A percentile compares a stretch with the other conserved stretches of the same genome.
Evolutionary conservation across 805 yeast genomes (phyloP).

Genomic region (Candida nitratophila): DNA sequence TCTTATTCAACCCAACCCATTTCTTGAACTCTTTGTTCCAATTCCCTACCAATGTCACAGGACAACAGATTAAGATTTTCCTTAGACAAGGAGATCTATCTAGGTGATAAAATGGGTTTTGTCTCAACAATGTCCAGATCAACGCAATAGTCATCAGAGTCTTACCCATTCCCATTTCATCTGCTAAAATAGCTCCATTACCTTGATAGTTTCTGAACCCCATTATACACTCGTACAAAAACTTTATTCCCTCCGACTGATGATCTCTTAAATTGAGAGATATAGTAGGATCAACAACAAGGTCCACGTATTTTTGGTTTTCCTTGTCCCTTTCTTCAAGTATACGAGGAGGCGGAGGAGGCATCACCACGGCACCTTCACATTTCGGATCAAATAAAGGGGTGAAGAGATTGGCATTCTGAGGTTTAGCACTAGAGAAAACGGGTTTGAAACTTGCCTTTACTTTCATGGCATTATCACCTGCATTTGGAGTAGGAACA

Average conservation of each 20-base stretch:
- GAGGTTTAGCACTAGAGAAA: neutral
- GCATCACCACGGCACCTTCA: slow-evolving; percentile 36
- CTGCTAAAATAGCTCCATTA: slow-evolving; percentile 81
- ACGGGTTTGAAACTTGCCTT: neutral
- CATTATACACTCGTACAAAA: slow-evolving; percentile 77
- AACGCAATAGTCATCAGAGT: slow-evolving; percentile 80
- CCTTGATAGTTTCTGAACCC: slow-evolving; percentile 48
- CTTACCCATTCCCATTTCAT: slow-evolving; percentile 89
- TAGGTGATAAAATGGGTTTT: slow-evolving; percentile 38
- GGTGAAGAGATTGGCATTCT: neutral
- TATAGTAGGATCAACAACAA: slow-evolving; percentile 55
- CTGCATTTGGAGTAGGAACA: slow-evolving; percentile 10
- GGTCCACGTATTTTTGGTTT: slow-evolving; percentile 24
- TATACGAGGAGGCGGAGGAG: slow-evolving; percentile 12
- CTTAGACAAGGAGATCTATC: slow-evolving; percentile 32
- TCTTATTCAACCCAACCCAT: slow-evolving; percentile 66
- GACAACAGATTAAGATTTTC: slow-evolving; percentile 78
- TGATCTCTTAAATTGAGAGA: slow-evolving; percentile 63
- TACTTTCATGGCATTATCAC: slow-evolving; percentile 7
- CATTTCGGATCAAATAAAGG: slow-evolving; percentile 33
- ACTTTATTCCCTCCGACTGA: slow-evolving; percentile 77
- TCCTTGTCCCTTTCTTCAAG: slow-evolving; percentile 17
- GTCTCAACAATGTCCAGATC: slow-evolving; percentile 76
- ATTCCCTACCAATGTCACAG: slow-evolving; percentile 80
- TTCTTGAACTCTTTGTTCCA: slow-evolving; percentile 87